phyloP scores from a whole-genome alignment of 345 rosid genomes.

The Citrus unshiu region DNA sequence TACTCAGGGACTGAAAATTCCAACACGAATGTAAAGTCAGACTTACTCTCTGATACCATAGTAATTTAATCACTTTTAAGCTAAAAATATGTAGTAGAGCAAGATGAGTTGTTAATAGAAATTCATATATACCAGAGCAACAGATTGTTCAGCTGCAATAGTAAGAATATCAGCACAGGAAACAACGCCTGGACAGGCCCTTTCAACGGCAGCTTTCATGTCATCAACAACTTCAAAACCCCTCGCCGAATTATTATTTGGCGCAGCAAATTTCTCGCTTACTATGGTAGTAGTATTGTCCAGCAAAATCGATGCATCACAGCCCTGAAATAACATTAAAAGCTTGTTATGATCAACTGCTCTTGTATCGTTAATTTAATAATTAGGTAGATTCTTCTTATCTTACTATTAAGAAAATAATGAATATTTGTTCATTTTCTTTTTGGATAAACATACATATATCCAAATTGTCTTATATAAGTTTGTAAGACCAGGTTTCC shows the following conservation, averaged over 20 bases:
- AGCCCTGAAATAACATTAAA: constrained; percentile 34
- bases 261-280: constrained; percentile 43
- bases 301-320: constrained; percentile 52
- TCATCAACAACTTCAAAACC: constrained; percentile 47
- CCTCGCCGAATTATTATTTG: constrained; percentile 50
- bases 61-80: too few species aligned
- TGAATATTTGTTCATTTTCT: too few species aligned
- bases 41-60: too few species aligned
- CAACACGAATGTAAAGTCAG: too few species aligned
- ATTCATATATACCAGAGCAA: constrained; percentile 11
- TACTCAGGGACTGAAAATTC: too few species aligned
- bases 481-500: too few species aligned
- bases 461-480: too few species aligned
- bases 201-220: constrained; percentile 46
- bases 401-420: too few species aligned
- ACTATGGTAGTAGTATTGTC: constrained; percentile 34
- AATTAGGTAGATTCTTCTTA: too few species aligned
- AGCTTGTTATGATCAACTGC: background rate
- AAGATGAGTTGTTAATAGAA: background rate
- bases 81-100: too few species aligned
- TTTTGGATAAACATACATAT: too few species aligned
- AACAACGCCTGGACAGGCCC: constrained; percentile 35
- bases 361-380: background rate
- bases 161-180: constrained; percentile 52
- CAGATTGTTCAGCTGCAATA: constrained; percentile 27